phyloP scores from a whole-genome alignment of 1,284 basidiomycete species.

The Tranzscheliella williamsii region DNA sequence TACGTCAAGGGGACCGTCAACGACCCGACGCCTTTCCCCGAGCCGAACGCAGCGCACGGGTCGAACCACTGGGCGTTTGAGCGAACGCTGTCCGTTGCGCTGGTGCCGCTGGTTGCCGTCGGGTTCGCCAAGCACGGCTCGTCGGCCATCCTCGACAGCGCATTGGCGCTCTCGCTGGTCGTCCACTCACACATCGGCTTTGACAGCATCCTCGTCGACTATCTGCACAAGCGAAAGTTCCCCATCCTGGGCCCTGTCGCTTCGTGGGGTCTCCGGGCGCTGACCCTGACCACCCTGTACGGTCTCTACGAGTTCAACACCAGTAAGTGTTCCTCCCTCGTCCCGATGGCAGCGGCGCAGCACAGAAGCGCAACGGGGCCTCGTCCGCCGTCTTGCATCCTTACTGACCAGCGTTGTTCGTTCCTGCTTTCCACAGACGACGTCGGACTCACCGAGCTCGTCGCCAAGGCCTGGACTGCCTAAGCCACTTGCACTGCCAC shows the following conservation, averaged over 20 bases:
- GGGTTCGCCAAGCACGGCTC: constrained; percentile 60
- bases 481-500: constrained; percentile 62
- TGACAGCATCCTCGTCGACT: constrained; percentile 68
- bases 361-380: too few species aligned
- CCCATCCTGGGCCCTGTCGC: constrained; percentile 71
- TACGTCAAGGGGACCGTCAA: constrained; percentile 93
- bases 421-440: constrained; percentile 64
- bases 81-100: constrained; percentile 80
- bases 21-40: constrained; percentile 86
- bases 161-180: constrained; percentile 82
- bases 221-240: constrained; percentile 92
- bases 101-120: constrained; percentile 73
- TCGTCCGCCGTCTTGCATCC: too few species aligned
- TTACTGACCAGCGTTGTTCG: constrained; percentile 1
- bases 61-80: constrained; percentile 99
- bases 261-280: constrained; percentile 76
- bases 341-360: too few species aligned
- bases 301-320: constrained; percentile 73
- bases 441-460: constrained; percentile 81
- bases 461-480: constrained; percentile 71
- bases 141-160: constrained; percentile 71
- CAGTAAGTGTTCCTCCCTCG: constrained; percentile 34
- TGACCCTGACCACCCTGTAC: constrained; percentile 81
- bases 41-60: constrained; percentile 73
- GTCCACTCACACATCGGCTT: constrained; percentile 88